Conservation (phyloP, 1,284 basidiomycete species). For the Sanghuangporus weigelae region DNA sequence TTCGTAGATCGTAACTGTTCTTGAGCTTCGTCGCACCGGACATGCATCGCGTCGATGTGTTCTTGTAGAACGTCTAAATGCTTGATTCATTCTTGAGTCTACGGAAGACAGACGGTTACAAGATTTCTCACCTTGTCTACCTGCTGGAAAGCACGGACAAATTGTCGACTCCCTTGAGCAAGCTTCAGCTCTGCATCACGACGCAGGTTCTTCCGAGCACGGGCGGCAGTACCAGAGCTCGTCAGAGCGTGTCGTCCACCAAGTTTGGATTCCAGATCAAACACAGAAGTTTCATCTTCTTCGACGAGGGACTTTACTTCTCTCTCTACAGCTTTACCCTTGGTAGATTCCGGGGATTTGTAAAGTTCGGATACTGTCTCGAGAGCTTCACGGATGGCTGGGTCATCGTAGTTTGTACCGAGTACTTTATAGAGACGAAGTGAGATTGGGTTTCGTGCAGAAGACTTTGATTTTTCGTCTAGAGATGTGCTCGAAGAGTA, state of each 20-base stretch:
- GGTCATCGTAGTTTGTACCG: constrained; percentile 79
- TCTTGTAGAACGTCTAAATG: constrained; percentile 74
- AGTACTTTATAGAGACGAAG: constrained; percentile 86
- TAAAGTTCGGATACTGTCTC: constrained; percentile 81
- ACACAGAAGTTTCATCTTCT: constrained; percentile 31
- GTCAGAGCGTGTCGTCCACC: constrained; percentile 23
- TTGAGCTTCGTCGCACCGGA: constrained; percentile 81
- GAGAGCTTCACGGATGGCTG: constrained; percentile 74
- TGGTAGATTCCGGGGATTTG: constrained; percentile 11
- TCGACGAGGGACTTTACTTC: background rate
- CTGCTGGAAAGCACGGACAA: constrained; percentile 78
- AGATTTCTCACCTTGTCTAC: constrained; percentile 72
- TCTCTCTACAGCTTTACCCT: background rate
- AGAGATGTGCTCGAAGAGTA: background rate
- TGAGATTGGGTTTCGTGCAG: constrained; percentile 60
- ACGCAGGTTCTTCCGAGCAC: constrained; percentile 73
- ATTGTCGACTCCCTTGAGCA: constrained; percentile 73
- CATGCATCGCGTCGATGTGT: constrained; percentile 74
- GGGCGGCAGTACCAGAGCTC: constrained; percentile 50
- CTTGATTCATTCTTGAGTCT: constrained; percentile 34
- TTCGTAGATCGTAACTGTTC: constrained; percentile 71
- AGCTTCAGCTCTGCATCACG: constrained; percentile 81
- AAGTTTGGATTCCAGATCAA: constrained; percentile 19
- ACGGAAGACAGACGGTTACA: constrained; percentile 6
- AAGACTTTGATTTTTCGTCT: constrained; percentile 1